These are phyloP conservation scores for Turnera subulata DNA, from an alignment of 345 rosid genomes.

Conservation along the genomic window DNA sequence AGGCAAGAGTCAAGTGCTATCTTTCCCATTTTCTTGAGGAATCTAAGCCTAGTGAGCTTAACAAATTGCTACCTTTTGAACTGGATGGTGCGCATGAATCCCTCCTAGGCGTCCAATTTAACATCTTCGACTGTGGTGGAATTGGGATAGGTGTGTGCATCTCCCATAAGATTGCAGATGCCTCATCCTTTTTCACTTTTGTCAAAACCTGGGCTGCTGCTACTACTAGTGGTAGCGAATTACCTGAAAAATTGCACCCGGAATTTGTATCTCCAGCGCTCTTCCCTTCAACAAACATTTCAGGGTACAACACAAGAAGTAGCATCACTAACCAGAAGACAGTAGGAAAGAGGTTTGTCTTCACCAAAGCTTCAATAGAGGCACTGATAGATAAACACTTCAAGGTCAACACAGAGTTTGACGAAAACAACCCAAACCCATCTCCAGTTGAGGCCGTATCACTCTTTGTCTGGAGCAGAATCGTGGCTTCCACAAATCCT, in stretches of 20 bases:
- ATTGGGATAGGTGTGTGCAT: constrained; percentile 16
- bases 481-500: not conserved
- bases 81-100: not conserved
- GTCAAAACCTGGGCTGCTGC: constrained; percentile 13
- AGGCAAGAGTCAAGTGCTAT: constrained; percentile 14
- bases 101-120: constrained; percentile 25
- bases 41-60: constrained; percentile 9
- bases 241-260: constrained; percentile 2
- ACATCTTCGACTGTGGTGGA: constrained; percentile 21
- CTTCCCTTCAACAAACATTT: constrained; percentile 25
- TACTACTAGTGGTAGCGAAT: constrained; percentile 16
- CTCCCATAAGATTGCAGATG: constrained; percentile 21
- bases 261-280: constrained; percentile 22
- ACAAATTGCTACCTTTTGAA: constrained; percentile 15
- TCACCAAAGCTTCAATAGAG: constrained; percentile 1
- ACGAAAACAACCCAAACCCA: not conserved
- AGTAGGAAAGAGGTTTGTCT: not conserved
- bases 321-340: not conserved
- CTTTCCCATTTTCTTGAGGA: constrained; percentile 8
- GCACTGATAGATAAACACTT: not conserved
- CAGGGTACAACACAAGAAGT: constrained; percentile 13
- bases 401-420: not conserved
- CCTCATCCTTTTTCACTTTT: not conserved
- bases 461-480: not conserved
- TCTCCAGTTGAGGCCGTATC: constrained; percentile 1